Conservation (phyloP, 305 asterid genomes). For the Fraxinus nigra region DNA sequence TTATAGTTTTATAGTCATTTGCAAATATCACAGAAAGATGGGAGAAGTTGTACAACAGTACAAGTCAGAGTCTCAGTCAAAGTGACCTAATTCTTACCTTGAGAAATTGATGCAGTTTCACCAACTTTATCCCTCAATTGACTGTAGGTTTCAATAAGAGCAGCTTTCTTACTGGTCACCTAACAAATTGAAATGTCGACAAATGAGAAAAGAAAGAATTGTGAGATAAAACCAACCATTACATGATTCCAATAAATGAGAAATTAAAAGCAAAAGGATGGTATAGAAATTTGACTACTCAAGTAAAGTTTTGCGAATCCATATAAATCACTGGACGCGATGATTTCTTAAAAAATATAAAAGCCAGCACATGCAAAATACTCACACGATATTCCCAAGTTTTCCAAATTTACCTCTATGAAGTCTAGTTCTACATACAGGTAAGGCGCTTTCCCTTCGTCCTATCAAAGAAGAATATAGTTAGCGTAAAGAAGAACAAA, state of each 20-base stretch:
- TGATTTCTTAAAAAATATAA: neutral
- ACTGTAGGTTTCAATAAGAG: constrained; percentile 63
- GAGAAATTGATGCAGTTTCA: constrained; percentile 70
- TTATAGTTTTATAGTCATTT: neutral
- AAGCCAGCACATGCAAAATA: neutral
- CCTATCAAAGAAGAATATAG: constrained; percentile 49
- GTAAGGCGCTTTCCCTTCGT: constrained; percentile 78
- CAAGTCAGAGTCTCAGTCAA: constrained; percentile 19
- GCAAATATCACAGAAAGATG: neutral
- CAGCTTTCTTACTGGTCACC: constrained; percentile 93
- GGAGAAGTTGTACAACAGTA: neutral
- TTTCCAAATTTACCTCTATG: constrained; percentile 51
- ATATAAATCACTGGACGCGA: neutral
- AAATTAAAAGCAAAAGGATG: constrained; percentile 20
- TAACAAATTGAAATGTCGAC: constrained; percentile 21
- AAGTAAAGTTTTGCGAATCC: neutral
- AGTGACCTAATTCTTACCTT: constrained; percentile 48
- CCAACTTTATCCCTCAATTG: constrained; percentile 77
- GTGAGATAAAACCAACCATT: neutral
- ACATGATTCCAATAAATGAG: neutral
- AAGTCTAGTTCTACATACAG: constrained; percentile 88
- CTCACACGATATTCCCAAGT: neutral
- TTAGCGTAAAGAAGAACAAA: constrained; percentile 11
- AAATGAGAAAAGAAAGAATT: constrained; percentile 18
- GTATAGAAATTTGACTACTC: neutral